Base-by-base conservation (phyloP, 805 yeast genomes). In the Ogataea corticis region DNA sequence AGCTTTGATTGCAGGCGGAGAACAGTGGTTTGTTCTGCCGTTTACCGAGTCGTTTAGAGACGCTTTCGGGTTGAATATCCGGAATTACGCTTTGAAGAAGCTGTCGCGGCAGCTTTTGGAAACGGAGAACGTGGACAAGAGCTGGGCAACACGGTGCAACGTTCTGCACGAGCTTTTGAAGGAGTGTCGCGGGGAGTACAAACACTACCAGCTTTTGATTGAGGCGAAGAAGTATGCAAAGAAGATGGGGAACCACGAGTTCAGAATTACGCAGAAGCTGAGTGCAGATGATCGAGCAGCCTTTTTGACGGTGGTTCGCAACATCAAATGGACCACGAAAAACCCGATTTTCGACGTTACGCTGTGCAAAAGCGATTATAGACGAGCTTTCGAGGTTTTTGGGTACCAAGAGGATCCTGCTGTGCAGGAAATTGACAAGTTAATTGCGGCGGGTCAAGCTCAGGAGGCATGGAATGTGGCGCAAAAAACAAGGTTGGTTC, bases 21-120 rank as follows among this genome's bases (percentile, higher is more conserved):
- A 34, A 16, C 23, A 16, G 18, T 18, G 38, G 16, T 34, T 45
- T 14, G 40, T 42, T 7, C 30, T 45, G 3, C 44, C 53, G 7
- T 44, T 44, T 16, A 23, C 36, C 29, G 40, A 33, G 31, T 15
- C 25, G 16, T 39, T 28, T 16, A 31, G 29, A 10, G 21, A 4
- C 12, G 14, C 32, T 13, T 34, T 33, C 9, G 41, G 40, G n/a
- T 28, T 30, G 15, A 16, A 44, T 14, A 34, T 44, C 15, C 27
- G 36, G 21, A 38, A 44, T 7, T 44, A 38, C 23, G 43, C 38
- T 4, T n/a, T 38, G 2, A 17, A 19, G 19, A 31, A 38, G 34
- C 29, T 38, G 13, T 29, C 34, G 4, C 29, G 21, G 17, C 17
- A 21, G 34, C 29, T 30, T 5, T 29, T 38, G 29, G 4, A 12